Evolutionary conservation across 768 basidiomycete species (phyloP).

Genomic region (Tylopilus intermedius): DNA sequence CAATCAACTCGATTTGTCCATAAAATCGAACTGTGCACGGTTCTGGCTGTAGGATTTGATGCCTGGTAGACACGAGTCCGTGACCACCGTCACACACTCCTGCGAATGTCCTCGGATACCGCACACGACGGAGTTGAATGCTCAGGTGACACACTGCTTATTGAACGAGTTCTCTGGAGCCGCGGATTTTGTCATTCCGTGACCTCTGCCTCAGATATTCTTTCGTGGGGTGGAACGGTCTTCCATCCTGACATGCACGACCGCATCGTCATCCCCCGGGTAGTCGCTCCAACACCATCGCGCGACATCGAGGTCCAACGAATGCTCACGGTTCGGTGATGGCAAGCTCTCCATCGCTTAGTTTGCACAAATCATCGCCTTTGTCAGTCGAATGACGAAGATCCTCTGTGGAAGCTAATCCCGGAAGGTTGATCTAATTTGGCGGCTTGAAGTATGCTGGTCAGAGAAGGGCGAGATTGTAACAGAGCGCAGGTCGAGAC

Average conservation of each 20-base stretch:
- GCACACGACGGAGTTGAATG: too few relatives aligned
- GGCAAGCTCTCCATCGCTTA: neutral
- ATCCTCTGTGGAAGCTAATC: too few relatives aligned
- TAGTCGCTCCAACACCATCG: neutral
- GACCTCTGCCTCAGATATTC: neutral
- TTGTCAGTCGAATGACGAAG: neutral
- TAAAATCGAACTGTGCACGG: slow-evolving; percentile 15
- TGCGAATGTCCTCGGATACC: slow-evolving; percentile 1
- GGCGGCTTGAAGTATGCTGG: too few relatives aligned
- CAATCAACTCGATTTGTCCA: slow-evolving; percentile 3
- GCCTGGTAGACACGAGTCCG: neutral
- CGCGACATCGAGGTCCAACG: slow-evolving; percentile 8
- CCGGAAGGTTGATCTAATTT: too few relatives aligned
- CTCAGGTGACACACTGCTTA: neutral
- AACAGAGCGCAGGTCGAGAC: too few relatives aligned
- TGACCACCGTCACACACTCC: slow-evolving; percentile 11
- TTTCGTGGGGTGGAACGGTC: neutral
- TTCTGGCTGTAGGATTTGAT: neutral
- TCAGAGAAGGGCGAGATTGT: too few relatives aligned
- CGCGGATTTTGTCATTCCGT: slow-evolving; percentile 6
- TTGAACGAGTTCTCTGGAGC: slow-evolving; percentile 18
- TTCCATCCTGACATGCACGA: slow-evolving; percentile 13
- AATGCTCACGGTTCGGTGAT: neutral
- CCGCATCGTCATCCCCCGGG: neutral
- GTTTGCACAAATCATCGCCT: slow-evolving; percentile 4